These are phyloP conservation scores for Fomitiporia mediterranea DNA, from an alignment of 1,284 basidiomycete genomes.

Conservation along the genomic window DNA sequence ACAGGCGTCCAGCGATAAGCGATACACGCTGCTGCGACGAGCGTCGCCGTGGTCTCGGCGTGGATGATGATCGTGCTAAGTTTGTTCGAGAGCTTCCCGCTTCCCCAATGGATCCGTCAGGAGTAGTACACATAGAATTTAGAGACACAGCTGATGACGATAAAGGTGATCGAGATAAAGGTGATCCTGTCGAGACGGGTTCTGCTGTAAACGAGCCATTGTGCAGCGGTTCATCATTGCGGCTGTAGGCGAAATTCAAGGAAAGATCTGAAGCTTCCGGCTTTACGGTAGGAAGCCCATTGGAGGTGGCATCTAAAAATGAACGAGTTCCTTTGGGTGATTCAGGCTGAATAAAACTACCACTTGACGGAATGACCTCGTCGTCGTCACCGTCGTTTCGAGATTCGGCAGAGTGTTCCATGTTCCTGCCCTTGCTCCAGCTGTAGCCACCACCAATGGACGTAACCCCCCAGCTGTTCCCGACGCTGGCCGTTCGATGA, in stretches of 20 bases:
- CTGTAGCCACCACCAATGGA: conserved; percentile 78
- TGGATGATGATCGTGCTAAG: conserved; percentile 36
- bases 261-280: background rate
- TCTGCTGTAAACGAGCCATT: conserved; percentile 13
- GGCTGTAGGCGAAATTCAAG: background rate
- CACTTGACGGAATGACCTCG: conserved; percentile 5
- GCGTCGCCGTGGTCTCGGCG: conserved; percentile 61
- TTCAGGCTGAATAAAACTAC: conserved; percentile 17
- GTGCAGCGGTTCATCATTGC: background rate
- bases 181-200: conserved; percentile 9
- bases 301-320: background rate
- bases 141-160: conserved; percentile 17
- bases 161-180: conserved; percentile 11
- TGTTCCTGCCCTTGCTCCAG: conserved; percentile 47
- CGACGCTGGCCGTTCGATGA: conserved; percentile 59
- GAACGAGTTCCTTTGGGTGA: conserved; percentile 8
- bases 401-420: conserved; percentile 16
- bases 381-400: conserved; percentile 21
- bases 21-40: conserved; percentile 81
- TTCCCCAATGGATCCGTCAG: conserved; percentile 30
- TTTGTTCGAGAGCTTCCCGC: conserved; percentile 32
- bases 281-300: background rate
- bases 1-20: conserved; percentile 72
- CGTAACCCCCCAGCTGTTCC: conserved; percentile 76
- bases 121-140: conserved; percentile 17